Percentiles rank a stretch among this genome's conserved stretches.
Evolutionary conservation across 2,329 filamentous ascomycete genomes (phyloP).

Genomic region (Aspergillus sp.): DNA sequence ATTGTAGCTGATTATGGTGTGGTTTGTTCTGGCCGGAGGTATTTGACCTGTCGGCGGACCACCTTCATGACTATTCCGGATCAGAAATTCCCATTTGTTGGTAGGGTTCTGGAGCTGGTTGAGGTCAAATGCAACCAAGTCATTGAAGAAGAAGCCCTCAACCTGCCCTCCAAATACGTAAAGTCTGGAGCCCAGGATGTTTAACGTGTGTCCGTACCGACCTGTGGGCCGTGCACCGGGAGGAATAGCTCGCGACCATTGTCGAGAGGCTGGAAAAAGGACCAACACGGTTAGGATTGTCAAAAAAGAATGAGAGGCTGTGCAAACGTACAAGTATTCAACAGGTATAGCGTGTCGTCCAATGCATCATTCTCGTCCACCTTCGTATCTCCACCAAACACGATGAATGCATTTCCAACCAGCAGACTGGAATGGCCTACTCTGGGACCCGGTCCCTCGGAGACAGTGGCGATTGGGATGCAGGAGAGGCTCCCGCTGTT

Average conservation of each 20-base stretch:
- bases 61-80: conserved; percentile 58
- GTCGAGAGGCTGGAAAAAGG: conserved; percentile 65
- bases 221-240: conserved; percentile 78
- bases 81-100: conserved; percentile 91
- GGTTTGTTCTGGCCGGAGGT: conserved; percentile 87
- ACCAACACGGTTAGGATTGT: conserved; percentile 13
- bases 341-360: conserved; percentile 89
- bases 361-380: conserved; percentile 84
- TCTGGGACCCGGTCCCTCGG: conserved; percentile 87
- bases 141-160: conserved; percentile 97
- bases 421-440: conserved; percentile 90
- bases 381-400: conserved; percentile 97
- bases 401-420: conserved; percentile 97
- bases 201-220: conserved; percentile 90
- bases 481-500: conserved; percentile 74
- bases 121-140: conserved; percentile 86
- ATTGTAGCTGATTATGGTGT: conserved; percentile 82
- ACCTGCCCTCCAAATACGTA: conserved; percentile 97
- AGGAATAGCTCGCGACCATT: conserved; percentile 93
- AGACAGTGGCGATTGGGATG: conserved; percentile 82
- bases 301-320: no score
- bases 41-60: conserved; percentile 55
- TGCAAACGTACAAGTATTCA: conserved; percentile 80
- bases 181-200: conserved; percentile 93
- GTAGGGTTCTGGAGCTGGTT: conserved; percentile 86